Base-by-base conservation (phyloP, 2,329 filamentous ascomycete species). In the Penicillium sp. region DNA sequence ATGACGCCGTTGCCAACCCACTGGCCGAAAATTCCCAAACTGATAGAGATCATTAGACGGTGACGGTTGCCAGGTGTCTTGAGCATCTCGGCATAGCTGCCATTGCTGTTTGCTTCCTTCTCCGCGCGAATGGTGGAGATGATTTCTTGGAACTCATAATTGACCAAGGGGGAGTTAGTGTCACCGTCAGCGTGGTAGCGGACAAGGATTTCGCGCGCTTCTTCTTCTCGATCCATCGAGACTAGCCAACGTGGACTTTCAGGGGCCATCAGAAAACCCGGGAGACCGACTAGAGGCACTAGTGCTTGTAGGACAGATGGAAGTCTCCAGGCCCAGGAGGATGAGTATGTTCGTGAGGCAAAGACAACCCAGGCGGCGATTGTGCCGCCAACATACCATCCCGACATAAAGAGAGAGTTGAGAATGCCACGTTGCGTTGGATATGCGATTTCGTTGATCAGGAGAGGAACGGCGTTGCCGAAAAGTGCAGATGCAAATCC, bases 21-120 rank as follows among this genome's bases (percentile, higher is more conserved):
- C 58, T 84, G 81, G 7, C 75, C 77, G 70, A 83, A 83, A 57
- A 82, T 71, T 54, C 80, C 81, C 8, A 80, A 71, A 18, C 74
- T 73, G 30, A 81, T 64, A 27, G 80, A 68, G 44, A 84, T 79
- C 30, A 80, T 63, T 26, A 83, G 70, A 27, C 82, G 73, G 58
- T 77, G 76, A 45, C 80, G 75, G 64, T 84, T 84, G 39, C 79
- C 81, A 23, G 72, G 72, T 5, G 72, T 72, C 61, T 74, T 65
- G 21, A 82, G 27, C 37, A 62, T 58, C 26, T 63, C 60, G 0
- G 34, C 2, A 30, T 61, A 64, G 32, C 55, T 60, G 6, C 54
- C 46, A 4, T 47, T 54, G 7, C 30, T 32, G 7, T 47, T 36
- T 2, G 52, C 52, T 13, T 55, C 52, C 33, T 53, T 49, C 45